Conservation (phyloP, 768 basidiomycete genomes). For the Tephrocybe rancida region DNA sequence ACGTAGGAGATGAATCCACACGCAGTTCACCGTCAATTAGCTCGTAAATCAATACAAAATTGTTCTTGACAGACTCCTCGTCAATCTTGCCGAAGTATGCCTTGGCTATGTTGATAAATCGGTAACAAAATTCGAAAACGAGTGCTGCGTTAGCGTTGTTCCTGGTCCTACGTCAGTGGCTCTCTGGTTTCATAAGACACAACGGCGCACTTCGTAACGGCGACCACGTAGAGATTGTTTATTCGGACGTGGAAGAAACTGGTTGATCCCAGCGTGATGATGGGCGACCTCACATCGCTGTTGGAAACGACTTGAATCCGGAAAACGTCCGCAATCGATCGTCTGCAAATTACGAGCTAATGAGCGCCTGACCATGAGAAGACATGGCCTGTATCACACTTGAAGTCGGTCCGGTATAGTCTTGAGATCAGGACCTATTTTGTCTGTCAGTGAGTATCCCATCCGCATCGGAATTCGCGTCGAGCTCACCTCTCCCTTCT, state of each 20-base stretch:
- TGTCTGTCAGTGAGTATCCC: conserved; percentile 5
- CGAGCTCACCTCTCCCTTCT: conserved; percentile 89
- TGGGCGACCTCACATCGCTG: conserved; percentile 94
- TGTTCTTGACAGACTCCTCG: conserved; percentile 98
- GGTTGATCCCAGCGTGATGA: conserved; percentile 96
- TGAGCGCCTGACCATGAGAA: conserved; percentile 1
- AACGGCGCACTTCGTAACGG: conserved; percentile 84
- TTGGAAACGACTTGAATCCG: conserved; percentile 99
- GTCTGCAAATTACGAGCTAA: conserved; percentile 46
- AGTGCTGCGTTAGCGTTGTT: conserved; percentile 97
- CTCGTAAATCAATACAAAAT: conserved; percentile 98
- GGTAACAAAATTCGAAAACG: conserved; percentile 97
- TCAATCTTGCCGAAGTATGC: conserved; percentile 99
- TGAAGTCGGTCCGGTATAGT: conserved; percentile 95
- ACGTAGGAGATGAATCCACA: neutral
- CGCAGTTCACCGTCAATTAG: conserved; percentile 83
- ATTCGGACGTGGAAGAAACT: conserved; percentile 98
- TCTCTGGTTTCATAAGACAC: neutral
- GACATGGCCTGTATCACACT: conserved; percentile 53
- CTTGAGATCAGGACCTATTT: conserved; percentile 91
- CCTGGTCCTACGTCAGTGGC: conserved; percentile 39
- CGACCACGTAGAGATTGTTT: conserved; percentile 94
- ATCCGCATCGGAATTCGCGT: conserved; percentile 7
- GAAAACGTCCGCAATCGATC: conserved; percentile 96
- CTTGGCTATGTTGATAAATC: conserved; percentile 92